Base-by-base conservation (phyloP, 2,329 filamentous ascomycete genomes). In the Fonsecaea pugnacius region DNA sequence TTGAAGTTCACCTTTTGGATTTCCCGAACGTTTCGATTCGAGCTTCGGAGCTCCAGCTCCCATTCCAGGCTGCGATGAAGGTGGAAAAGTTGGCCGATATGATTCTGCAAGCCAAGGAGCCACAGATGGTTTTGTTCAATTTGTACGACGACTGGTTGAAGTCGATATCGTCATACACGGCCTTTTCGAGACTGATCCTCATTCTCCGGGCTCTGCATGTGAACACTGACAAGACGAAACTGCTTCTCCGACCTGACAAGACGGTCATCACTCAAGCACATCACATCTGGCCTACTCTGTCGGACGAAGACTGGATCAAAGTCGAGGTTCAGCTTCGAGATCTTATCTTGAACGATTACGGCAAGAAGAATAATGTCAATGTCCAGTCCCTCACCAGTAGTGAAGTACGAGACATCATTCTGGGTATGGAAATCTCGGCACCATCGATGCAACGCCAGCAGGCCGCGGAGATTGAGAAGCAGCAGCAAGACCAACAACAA, bases 321-420 rank as follows among this genome's bases (percentile, higher is more conserved):
- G 92, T 99, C n/a, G 95, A 99, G 83, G 92, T 92, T 52, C 91
- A 96, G 75, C 83, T 99, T 48, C 89, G 95, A 76, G 95, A 99
- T 82, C 82, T 99, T 70, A 99, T 99, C 73, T 76, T 99, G 71
- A 97, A 98, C 71, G 95, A 99, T 76, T 99, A 99, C 75, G 95
- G 95, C 75, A 99, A 98, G 86, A 99, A 99, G 86, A 99, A 99
- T 83, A 99, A 98, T 72, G 95, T 99, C 82, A 99, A 99, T 73
- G 94, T 95, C 12, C 96, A 96, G 16, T 96, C 92, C 76, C 84
- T 99, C 78, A 99, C 95, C 1, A 96, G 88, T 75, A 96, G 91
- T 73, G 95, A 99, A 86, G 95, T 99, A 57, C 89, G 95, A 72
- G 95, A 99, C 75, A 98, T 99, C 73, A 99, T 99, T 72, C 80